These are phyloP conservation scores for Breviolum minutum DNA, from an alignment of 73 alveolate species.

Conservation along the genomic window DNA sequence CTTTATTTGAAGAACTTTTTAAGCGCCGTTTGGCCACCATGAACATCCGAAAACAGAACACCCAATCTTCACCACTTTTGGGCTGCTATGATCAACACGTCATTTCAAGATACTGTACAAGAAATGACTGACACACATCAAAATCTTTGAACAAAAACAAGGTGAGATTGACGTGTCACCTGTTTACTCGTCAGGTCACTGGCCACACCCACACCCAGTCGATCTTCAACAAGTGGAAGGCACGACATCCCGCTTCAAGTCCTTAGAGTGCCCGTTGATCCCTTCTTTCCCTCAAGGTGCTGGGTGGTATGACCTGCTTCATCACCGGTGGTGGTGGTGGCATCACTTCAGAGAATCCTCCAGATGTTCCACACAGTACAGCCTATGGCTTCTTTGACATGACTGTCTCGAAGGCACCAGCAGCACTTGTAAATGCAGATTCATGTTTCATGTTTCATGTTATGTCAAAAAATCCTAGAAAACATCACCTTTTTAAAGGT, in stretches of 20 bases:
- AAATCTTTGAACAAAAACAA: neutral
- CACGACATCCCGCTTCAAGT: neutral
- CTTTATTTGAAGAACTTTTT: too few relatives aligned
- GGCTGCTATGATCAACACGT: too few relatives aligned
- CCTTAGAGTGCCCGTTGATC: neutral
- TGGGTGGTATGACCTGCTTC: slow-evolving; percentile 91
- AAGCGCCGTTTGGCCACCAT: too few relatives aligned
- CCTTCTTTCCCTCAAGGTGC: neutral
- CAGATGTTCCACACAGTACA: slow-evolving; percentile 13
- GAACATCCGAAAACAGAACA: too few relatives aligned
- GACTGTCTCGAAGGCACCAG: slow-evolving; percentile 19
- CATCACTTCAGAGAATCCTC: slow-evolving; percentile 63
- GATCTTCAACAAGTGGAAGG: slow-evolving; percentile 61
- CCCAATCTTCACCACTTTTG: too few relatives aligned
- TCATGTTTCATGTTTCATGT: neutral
- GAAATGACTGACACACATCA: too few relatives aligned
- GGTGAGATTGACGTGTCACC: neutral
- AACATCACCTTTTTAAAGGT: too few relatives aligned
- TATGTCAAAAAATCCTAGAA: too few relatives aligned
- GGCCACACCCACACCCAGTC: slow-evolving; percentile 82
- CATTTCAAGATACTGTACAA: too few relatives aligned
- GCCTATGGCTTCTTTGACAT: slow-evolving; percentile 90
- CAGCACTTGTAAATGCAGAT: neutral
- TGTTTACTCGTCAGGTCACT: neutral
- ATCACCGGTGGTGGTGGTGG: slow-evolving; percentile 87